Conservation (phyloP, 2,329 filamentous ascomycete genomes). For the Colletotrichum sp. region DNA sequence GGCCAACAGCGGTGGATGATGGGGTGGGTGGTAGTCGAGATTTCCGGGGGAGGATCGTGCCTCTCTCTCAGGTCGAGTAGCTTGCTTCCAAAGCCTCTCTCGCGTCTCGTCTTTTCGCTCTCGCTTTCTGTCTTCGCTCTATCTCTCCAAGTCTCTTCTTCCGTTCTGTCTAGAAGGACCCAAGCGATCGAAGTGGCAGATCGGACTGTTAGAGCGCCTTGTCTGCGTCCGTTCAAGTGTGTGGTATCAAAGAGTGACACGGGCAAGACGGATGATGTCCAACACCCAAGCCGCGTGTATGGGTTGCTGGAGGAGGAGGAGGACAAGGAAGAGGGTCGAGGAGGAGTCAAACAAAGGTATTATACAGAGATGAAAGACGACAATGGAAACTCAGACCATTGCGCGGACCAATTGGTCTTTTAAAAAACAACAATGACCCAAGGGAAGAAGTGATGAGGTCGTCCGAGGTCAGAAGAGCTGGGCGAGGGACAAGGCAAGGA, state of each 20-base stretch:
- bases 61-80: neutral
- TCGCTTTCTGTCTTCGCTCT: neutral
- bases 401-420: slow-evolving; percentile 37
- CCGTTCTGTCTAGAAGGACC: slow-evolving; percentile 16
- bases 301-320: slow-evolving; percentile 20
- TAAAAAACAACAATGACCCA: slow-evolving; percentile 32
- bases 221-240: slow-evolving; percentile 6
- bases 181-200: slow-evolving; percentile 10
- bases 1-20: slow-evolving; percentile 1
- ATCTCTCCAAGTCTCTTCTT: slow-evolving; percentile 16
- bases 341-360: slow-evolving; percentile 32
- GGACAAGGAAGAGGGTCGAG: slow-evolving; percentile 14
- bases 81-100: slow-evolving; percentile 8
- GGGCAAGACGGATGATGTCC: slow-evolving; percentile 14
- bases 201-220: slow-evolving; percentile 4
- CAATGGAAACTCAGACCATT: slow-evolving; percentile 40
- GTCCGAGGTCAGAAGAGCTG: slow-evolving; percentile 31
- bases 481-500: slow-evolving; percentile 43
- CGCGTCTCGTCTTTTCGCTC: neutral
- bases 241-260: slow-evolving; percentile 21
- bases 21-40: neutral
- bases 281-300: slow-evolving; percentile 21
- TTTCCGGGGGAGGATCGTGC: neutral
- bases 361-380: slow-evolving; percentile 21
- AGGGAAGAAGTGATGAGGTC: slow-evolving; percentile 27